Evolutionary conservation across 805 yeast genomes (phyloP), one percentile per base, ranked within the genome.

Genomic region (Lipomyces oligophaga): DNA sequence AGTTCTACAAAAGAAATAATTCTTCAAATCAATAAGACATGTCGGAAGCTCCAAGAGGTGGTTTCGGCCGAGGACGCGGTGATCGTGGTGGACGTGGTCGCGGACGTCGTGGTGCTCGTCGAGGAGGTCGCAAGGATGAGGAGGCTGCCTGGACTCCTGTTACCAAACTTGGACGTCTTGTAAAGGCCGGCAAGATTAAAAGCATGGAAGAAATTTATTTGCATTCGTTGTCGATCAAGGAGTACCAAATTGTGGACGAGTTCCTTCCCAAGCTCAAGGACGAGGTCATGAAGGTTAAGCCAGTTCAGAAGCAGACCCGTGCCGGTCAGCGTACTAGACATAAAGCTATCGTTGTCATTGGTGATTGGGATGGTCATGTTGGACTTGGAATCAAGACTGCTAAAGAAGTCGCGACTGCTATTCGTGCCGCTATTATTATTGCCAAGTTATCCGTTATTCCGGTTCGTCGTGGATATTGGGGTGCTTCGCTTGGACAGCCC

Each of bases 241-340:
- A 93, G 80, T 89, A 76, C 85, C 97, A 93, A 81, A 85, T 93
- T 80, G 85, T 93, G 68, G 98, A 93, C 80, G 81, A 81, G 70
- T 80, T 93, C 74, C 80, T 93, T 69, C 98, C 98, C 73, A 83
- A 77, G 70, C 83, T 93, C 72, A 82, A 84, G 77, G 98, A 93
- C 74, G 96, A 90, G 79, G 97, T 93, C 71, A 93, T 93, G 98
- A 90, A 90, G 87, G 93, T 93, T 80, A 83, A 90, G 80, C 95
- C 98, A 64, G 98, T 93, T 67, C 98, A 93, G 80, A 93, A 93
- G 84, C 98, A 93, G 80, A 93, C 98, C 82, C 83, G 96, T 79
- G 98, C 98, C 69, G 98, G 98, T 88, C 98, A 93, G 83, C 90
- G 98, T 83, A 93, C 97, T 78, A 88, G 98, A 83, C 89, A 93